Base-by-base conservation (phyloP, 1,139 yeast species). In the Tardiomyces blankii region DNA sequence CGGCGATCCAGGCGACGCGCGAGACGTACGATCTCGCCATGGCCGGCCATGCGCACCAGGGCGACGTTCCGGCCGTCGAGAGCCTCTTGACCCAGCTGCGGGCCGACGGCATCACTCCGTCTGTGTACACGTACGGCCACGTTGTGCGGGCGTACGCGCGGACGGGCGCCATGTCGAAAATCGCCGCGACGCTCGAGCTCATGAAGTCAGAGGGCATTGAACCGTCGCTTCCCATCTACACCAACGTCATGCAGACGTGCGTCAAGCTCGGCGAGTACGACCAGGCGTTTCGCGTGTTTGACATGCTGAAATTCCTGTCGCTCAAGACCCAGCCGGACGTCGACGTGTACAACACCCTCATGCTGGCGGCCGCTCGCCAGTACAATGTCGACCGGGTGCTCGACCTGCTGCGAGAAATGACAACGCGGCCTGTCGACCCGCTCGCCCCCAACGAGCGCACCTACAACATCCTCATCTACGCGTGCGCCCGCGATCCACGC, bases 281-380 rank as follows among this genome's bases (percentile, higher is more conserved):
- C 33, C 79, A 60, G 77, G 95, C 95, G 0, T 74, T 77, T 48
- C 78, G 80, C 44, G 70, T 85, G 1, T 91, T 91, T 61, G 91
- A 83, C 55, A 77, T 87, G 51, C 81, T 91, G 88, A 89, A 87
- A 61, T 89, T 85, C 60, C 64, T 82, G 51, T 78, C 93, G 0
- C 59, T 70, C 6, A 64, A 67, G 30, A 76, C 86, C 2, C 74
- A 75, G 45, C 96, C 97, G 0, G 82, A 79, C 44, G 60, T 76
- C 0, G 64, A 68, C 18, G 77, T 87, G 1, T 91, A 87, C 62
- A 80, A 81, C 49, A 76, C 83, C 14, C 75, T 88, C 65, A 74
- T 89, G 19, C 72, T 78, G 8, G 71, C 87, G 1, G 78, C 86
- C 49, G 75, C 80, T 4, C 74, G 75, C 51, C 72, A 76, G 48